Conservation (phyloP, 371 early-diverging fungal species). For the Rhizopus microsporus region DNA sequence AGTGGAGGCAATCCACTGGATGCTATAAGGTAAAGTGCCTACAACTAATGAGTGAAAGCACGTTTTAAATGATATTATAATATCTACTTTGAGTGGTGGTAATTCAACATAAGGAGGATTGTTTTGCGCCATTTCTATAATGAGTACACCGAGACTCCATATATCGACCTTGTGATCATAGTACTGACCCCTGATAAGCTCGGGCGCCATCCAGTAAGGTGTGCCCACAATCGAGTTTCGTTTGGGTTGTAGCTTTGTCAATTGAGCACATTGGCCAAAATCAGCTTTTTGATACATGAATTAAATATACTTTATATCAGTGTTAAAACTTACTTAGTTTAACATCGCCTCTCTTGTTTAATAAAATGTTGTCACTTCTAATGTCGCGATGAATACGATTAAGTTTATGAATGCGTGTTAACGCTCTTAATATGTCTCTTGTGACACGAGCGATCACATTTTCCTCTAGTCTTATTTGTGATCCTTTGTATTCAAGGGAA, state of each 20-base stretch:
- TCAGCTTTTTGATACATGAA: constrained; percentile 41
- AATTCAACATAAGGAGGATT: constrained; percentile 66
- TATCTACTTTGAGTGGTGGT: constrained; percentile 49
- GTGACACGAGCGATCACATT: constrained; percentile 61
- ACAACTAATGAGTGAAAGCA: not conserved
- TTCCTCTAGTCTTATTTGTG: constrained; percentile 45
- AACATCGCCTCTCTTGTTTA: constrained; percentile 65
- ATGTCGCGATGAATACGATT: constrained; percentile 93
- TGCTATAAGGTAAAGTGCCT: constrained; percentile 59
- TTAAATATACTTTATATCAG: not conserved
- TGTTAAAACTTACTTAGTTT: constrained; percentile 48
- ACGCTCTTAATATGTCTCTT: constrained; percentile 77
- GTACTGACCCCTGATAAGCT: constrained; percentile 71
- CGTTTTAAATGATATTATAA: not conserved
- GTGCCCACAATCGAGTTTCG: constrained; percentile 68
- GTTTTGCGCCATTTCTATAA: constrained; percentile 77
- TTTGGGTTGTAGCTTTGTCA: constrained; percentile 52
- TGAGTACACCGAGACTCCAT: constrained; percentile 79
- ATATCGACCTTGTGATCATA: constrained; percentile 81
- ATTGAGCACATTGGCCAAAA: constrained; percentile 63
- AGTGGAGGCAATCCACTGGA: constrained; percentile 51
- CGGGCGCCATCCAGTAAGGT: constrained; percentile 87
- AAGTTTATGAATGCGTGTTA: constrained; percentile 85
- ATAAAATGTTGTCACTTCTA: constrained; percentile 72
- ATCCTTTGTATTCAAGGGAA: constrained; percentile 45